Conservation (phyloP, 345 rosid genomes). For the Durio zibethinus region DNA sequence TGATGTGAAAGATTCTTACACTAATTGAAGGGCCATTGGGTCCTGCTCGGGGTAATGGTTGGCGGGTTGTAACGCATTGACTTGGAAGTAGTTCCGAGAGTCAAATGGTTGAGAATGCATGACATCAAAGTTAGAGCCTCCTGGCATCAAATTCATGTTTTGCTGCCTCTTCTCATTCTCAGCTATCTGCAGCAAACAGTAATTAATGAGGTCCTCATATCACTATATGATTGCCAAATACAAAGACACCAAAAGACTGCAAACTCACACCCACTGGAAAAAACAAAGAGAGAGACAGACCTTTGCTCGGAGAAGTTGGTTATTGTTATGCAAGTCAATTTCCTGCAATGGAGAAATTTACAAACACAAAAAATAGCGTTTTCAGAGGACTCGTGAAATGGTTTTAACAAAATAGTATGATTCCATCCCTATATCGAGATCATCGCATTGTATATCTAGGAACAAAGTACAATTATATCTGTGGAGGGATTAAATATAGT, state of each 20-base stretch:
- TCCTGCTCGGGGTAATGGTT: conserved; percentile 62
- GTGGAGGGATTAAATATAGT: not conserved
- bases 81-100: conserved; percentile 76
- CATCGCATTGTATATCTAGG: not conserved
- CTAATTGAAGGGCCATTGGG: conserved; percentile 82
- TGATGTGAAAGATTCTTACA: conserved; percentile 39
- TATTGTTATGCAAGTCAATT: conserved; percentile 87
- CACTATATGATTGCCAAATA: not conserved
- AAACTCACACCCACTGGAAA: not conserved
- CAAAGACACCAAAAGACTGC: not conserved
- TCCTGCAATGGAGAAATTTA: conserved; percentile 43
- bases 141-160: conserved; percentile 81
- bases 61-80: conserved; percentile 69
- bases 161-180: conserved; percentile 80
- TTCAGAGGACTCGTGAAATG: not conserved
- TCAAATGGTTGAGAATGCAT: conserved; percentile 65
- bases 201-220: not conserved
- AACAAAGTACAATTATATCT: not conserved
- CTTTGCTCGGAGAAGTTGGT: conserved; percentile 95
- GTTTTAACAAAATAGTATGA: not conserved
- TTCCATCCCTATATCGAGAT: too few species aligned
- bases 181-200: conserved; percentile 33
- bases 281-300: conserved; percentile 27
- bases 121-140: conserved; percentile 56
- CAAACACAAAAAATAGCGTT: not conserved